Conservation (phyloP, 2,329 filamentous ascomycete genomes). For the Dactylonectria macrodidyma region DNA sequence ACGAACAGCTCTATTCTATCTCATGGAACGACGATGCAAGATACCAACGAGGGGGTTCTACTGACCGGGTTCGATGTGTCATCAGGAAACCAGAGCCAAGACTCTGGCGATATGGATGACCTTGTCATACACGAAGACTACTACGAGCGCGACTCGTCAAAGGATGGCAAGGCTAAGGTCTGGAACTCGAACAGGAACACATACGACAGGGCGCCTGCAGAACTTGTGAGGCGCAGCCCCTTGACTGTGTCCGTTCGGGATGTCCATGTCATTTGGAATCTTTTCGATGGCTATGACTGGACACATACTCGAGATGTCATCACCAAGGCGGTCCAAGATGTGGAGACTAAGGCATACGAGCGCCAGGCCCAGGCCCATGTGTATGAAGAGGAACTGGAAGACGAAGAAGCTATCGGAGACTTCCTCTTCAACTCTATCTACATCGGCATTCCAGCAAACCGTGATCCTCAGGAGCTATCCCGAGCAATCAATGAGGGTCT, state of each 20-base stretch:
- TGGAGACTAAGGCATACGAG: constrained; percentile 87
- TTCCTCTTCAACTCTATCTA: constrained; percentile 99
- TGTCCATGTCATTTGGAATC: constrained; percentile 95
- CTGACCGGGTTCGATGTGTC: constrained; percentile 51
- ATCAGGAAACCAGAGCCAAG: constrained; percentile 38
- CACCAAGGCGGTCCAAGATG: constrained; percentile 87
- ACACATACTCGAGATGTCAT: constrained; percentile 88
- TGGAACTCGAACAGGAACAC: constrained; percentile 86
- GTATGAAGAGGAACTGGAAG: constrained; percentile 80
- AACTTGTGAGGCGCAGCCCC: constrained; percentile 76
- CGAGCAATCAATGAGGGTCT: constrained; percentile 90
- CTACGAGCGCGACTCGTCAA: constrained; percentile 75
- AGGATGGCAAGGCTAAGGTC: constrained; percentile 78
- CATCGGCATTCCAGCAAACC: constrained; percentile 90
- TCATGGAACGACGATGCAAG: constrained; percentile 51
- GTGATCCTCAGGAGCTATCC: constrained; percentile 86
- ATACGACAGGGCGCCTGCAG: constrained; percentile 77
- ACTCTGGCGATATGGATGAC: constrained; percentile 70
- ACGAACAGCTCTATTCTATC: constrained; percentile 54
- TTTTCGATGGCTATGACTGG: constrained; percentile 99
- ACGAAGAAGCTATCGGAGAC: constrained; percentile 91
- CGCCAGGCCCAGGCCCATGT: constrained; percentile 73
- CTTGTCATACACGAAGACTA: constrained; percentile 84
- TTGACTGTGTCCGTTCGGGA: constrained; percentile 85
- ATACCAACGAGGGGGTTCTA: constrained; percentile 55